Evolutionary conservation across 257 asterid species (phyloP), one percentile per base, ranked within the genome.

Genomic region (Haberlea rhodopensis): DNA sequence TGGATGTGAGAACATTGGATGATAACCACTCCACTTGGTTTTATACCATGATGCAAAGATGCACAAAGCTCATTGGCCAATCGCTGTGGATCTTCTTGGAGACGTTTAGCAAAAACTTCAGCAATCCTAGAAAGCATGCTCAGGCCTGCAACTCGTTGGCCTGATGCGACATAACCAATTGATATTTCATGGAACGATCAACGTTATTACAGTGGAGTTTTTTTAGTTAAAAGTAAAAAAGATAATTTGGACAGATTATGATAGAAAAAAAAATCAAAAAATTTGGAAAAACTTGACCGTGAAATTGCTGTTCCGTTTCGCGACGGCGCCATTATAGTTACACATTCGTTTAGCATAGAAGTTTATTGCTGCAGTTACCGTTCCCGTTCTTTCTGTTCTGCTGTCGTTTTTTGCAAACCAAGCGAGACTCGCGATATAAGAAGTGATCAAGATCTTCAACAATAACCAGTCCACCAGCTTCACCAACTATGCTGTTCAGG

Each of bases 121-220:
- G 98, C 87, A 5, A 89, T 97, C 32, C 98, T 82, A 22, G 97
- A 89, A 66, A 91, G 86, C 70, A 89, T 91, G 83, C 98, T 91
- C 28, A 91, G 80, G 60, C 98, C 98, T 31, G 89, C 84, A 4
- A 91, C 96, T 43, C 84, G 80, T 20, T 85, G 86, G 23, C 90
- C 87, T 0, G 95, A 84, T 3, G 98, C 96, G 31, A 91, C 81
- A 28, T 91, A 91, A 28, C 98, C 96, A 20, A 91, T 83, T 91
- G 97, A 40, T 97, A 91, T 74, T 84, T 89, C 85, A 63, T 87
- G 96, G 82, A 91, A 91, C 0, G 98, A n/a, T n/a, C n/a, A n/a
- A n/a, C n/a, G n/a, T n/a, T n/a, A n/a, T n/a, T n/a, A n/a, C n/a
- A n/a, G n/a, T n/a, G n/a, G n/a, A n/a, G n/a, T n/a, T n/a, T n/a